A percentile compares a stretch with the other conserved stretches of the same genome.
Conservation (phyloP, 768 basidiomycete species). For the Boletellus ananiceps region DNA sequence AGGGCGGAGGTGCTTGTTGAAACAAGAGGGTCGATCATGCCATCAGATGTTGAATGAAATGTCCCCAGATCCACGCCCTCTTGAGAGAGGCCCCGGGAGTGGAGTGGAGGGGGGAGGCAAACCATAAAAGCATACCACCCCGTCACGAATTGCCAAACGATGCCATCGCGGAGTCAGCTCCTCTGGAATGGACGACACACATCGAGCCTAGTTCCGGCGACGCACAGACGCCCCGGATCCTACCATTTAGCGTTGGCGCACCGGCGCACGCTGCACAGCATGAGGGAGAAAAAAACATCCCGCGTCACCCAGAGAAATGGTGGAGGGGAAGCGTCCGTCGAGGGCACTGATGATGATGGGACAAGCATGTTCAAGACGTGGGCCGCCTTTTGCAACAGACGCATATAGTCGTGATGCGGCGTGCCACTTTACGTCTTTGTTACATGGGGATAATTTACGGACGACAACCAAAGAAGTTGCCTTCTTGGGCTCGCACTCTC, state of each 20-base stretch:
- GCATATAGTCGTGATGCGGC: slow-evolving; percentile 19
- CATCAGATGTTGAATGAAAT: slow-evolving; percentile 17
- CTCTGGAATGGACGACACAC: slow-evolving; percentile 1
- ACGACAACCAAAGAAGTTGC: background rate
- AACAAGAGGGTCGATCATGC: slow-evolving; percentile 18
- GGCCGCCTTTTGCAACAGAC: slow-evolving; percentile 1
- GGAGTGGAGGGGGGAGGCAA: background rate
- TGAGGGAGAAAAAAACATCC: background rate
- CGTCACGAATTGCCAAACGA: slow-evolving; percentile 10
- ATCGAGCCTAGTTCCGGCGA: slow-evolving; percentile 3
- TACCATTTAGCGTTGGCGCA: background rate
- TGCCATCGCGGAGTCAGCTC: slow-evolving; percentile 22
- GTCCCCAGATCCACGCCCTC: slow-evolving; percentile 16
- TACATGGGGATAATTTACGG: slow-evolving; percentile 10
- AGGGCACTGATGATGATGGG: background rate
- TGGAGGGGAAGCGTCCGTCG: background rate
- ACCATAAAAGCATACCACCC: slow-evolving; percentile 17
- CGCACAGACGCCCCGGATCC: slow-evolving; percentile 4
- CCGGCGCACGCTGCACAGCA: slow-evolving; percentile 1
- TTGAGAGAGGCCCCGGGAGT: slow-evolving; percentile 8
- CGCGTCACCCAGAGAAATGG: background rate
- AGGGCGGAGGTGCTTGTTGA: background rate
- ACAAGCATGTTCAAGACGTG: slow-evolving; percentile 16
- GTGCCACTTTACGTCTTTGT: slow-evolving; percentile 25
- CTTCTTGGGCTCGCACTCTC: too few relatives aligned